Evolutionary conservation across 352 stramenopile species (phyloP), one percentile per base, ranked within the genome.

Genomic region (Phytophthora podocarpi): DNA sequence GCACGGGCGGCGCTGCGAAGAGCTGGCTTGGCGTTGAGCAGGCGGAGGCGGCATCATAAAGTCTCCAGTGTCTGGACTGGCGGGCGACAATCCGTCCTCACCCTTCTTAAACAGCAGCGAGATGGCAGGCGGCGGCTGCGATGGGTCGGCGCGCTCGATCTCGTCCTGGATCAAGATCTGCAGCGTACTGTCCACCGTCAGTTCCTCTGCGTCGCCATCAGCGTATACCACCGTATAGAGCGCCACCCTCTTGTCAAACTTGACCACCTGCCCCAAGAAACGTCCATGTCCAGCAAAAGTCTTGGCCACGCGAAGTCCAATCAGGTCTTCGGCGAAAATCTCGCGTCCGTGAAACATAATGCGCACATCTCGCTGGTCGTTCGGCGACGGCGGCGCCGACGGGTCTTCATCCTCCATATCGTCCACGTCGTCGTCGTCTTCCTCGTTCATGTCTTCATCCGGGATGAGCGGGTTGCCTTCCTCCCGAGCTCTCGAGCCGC

Each of bases 101-200:
- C 10, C 36, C 39, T 67, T 70, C 42, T 74, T 76, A 18, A 72
- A 48, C 28, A 80, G 51, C 45, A 76, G 28, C 12, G 64, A 70
- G n/a, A 67, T 72, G 28, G 71, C 31, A 4, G 75, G 58, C 2
- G 78, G 72, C 7, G 71, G 60, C 13, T 87, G 69, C 21, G 82
- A 59, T n/a, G 80, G 79, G 40, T 91, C 80, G 1, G 78, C 78
- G 5, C 79, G 84, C 57, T 95, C 86, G n/a, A 93, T 91, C 53
- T 95, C 84, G 55, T 92, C 75, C 54, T 95, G 80, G 49, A 93
- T 91, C 66, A 95, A 59, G 49, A 95, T 89, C 65, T 95, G 73
- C 62, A 95, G 76, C 15, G 86, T 95, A 30, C 68, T 76, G 28
- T 95, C 84, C 7, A 93, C 72, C 18, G 64, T 88, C 27, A 95